Evolutionary conservation across 192 early-diverging fungal species (phyloP).

Genomic region (Chytriomyces hyalinus): DNA sequence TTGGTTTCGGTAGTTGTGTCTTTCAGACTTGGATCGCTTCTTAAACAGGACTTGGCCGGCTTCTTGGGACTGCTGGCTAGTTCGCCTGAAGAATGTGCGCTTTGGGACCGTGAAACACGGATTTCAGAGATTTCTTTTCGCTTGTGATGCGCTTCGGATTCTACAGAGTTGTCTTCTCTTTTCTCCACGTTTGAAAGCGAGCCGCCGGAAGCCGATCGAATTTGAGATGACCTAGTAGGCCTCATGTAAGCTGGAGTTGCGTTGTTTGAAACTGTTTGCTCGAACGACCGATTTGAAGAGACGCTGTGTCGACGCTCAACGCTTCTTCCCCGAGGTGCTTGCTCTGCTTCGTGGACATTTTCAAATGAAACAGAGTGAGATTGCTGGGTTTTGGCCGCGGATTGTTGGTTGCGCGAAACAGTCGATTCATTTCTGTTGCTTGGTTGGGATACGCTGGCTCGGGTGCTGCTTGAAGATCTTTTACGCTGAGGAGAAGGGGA

Average conservation of each 20-base stretch:
- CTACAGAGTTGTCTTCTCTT: not conserved
- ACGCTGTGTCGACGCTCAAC: not conserved
- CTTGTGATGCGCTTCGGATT: not conserved
- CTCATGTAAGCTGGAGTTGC: slow-evolving; percentile 21
- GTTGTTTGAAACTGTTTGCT: not conserved
- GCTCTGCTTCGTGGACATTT: not conserved
- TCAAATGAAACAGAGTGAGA: not conserved
- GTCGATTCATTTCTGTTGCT: too few relatives aligned
- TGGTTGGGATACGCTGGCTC: too few relatives aligned
- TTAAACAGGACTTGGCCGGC: not conserved
- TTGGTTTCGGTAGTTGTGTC: not conserved
- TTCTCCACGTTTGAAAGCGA: not conserved
- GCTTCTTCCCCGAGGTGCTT: not conserved
- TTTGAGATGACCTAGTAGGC: slow-evolving; percentile 8
- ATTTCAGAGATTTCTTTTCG: too few relatives aligned
- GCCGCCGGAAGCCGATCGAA: not conserved
- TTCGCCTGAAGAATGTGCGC: not conserved
- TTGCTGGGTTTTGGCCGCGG: not conserved
- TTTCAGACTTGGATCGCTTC: not conserved
- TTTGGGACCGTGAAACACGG: too few relatives aligned
- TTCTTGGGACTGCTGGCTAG: not conserved
- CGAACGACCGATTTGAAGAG: not conserved
- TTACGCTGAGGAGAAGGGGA: too few relatives aligned
- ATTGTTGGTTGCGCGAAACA: too few relatives aligned
- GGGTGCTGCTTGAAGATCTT: too few relatives aligned